These are phyloP conservation scores for Strobilomyces confusus DNA, from an alignment of 768 basidiomycete genomes.

Conservation along the genomic window DNA sequence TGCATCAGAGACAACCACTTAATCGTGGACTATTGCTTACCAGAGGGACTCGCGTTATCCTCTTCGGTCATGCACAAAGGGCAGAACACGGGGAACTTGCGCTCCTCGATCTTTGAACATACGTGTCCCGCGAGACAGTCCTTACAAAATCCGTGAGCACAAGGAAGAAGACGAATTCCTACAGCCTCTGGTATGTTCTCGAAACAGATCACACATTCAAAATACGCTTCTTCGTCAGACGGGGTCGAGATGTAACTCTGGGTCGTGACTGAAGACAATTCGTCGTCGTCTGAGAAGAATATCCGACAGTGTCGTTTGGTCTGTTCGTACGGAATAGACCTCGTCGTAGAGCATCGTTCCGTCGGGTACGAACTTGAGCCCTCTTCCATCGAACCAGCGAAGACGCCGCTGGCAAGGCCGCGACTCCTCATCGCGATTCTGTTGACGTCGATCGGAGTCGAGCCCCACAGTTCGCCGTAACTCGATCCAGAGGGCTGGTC, in stretches of 20 bases:
- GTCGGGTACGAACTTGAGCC: background rate
- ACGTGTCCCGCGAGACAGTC: conserved; percentile 45
- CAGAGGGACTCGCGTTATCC: conserved; percentile 26
- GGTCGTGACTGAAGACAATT: background rate
- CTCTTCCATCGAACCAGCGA: conserved; percentile 1
- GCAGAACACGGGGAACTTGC: conserved; percentile 55
- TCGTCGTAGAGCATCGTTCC: background rate
- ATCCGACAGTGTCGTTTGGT: conserved; percentile 26
- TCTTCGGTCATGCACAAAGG: conserved; percentile 47
- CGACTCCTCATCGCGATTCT: background rate
- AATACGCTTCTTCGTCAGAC: conserved; percentile 20
- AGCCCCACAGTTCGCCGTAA: background rate
- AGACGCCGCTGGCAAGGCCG: background rate
- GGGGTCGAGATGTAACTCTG: background rate
- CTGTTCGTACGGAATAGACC: conserved; percentile 16
- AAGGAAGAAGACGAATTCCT: conserved; percentile 39
- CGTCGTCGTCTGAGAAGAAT: conserved; percentile 19
- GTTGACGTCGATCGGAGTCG: background rate
- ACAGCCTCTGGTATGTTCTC: conserved; percentile 40
- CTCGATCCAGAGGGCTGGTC: background rate
- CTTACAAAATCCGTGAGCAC: conserved; percentile 53
- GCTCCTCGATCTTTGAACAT: conserved; percentile 44
- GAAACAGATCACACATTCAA: conserved; percentile 55
- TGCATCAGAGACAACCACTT: background rate
- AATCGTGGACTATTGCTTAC: conserved; percentile 20